These are phyloP conservation scores for Trichosporon inkin DNA, from an alignment of 1,284 basidiomycete genomes.

Conservation along the genomic window DNA sequence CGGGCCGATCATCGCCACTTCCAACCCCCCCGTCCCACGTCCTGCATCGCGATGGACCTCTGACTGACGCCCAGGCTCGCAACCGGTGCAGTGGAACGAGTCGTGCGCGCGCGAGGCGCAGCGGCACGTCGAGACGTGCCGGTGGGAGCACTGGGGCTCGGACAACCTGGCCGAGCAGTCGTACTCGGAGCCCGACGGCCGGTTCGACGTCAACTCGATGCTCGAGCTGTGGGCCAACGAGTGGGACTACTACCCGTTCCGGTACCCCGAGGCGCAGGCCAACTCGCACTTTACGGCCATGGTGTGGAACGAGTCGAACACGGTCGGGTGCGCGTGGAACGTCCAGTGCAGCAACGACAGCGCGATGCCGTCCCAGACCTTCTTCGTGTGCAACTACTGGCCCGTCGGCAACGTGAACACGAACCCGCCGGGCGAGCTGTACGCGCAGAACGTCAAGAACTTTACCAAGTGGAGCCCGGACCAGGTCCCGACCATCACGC, in stretches of 20 bases:
- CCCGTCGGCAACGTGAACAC: conserved; percentile 17
- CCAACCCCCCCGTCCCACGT: neutral
- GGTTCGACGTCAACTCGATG: conserved; percentile 21
- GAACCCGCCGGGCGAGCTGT: conserved; percentile 13
- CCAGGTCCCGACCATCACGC: conserved; percentile 5
- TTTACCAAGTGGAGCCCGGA: conserved; percentile 16
- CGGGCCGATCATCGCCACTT: no score
- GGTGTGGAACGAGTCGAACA: conserved; percentile 17
- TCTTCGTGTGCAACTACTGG: conserved; percentile 26
- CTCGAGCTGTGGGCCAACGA: conserved; percentile 21
- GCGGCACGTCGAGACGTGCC: conserved; percentile 15
- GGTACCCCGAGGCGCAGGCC: conserved; percentile 14
- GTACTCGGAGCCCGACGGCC: neutral
- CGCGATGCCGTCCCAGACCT: conserved; percentile 17
- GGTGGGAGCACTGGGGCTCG: conserved; percentile 23
- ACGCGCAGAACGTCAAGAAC: conserved; percentile 16
- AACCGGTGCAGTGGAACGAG: conserved; percentile 18
- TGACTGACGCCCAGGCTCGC: conserved; percentile 12
- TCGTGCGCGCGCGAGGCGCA: conserved; percentile 14
- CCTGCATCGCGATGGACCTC: neutral
- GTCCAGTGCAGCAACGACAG: conserved; percentile 14
- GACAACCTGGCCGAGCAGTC: conserved; percentile 20
- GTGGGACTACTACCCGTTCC: conserved; percentile 24
- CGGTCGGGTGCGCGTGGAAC: conserved; percentile 22
- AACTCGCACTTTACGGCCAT: conserved; percentile 23